These are phyloP conservation scores for Acacia confusa DNA, from an alignment of 306 rosid species.

Conservation along the genomic window DNA sequence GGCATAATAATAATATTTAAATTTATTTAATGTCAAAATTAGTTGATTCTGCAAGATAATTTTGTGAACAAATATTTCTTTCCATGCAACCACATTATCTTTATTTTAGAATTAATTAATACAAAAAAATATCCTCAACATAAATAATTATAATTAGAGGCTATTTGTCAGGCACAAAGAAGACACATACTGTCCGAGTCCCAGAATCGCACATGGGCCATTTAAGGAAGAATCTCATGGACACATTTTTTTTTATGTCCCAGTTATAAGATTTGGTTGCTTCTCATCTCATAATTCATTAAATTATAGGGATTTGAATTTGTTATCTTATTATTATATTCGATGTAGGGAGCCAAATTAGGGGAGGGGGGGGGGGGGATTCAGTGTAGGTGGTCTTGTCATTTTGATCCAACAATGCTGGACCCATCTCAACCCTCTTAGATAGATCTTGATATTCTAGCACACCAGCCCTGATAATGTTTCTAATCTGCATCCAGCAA, in stretches of 20 bases:
- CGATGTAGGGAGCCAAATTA: background rate
- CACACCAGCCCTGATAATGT: too few relatives aligned
- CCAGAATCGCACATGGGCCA: constrained; percentile 51
- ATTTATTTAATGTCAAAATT: background rate
- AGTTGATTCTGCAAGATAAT: background rate
- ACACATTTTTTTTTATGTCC: background rate
- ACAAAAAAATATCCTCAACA: background rate
- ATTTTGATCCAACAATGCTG: constrained; percentile 21
- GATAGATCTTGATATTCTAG: constrained; percentile 15
- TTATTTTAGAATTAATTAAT: constrained; percentile 18
- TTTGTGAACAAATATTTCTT: background rate
- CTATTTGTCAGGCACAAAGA: constrained; percentile 16
- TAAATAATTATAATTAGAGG: background rate
- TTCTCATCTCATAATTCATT: background rate
- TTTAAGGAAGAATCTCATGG: constrained; percentile 40
- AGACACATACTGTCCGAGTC: constrained; percentile 20
- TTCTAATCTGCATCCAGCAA: too few relatives aligned
- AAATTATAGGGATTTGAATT: background rate
- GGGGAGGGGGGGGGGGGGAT: too few relatives aligned
- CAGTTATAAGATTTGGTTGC: background rate
- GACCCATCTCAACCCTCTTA: constrained; percentile 39
- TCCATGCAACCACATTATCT: background rate
- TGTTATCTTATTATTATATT: constrained; percentile 12
- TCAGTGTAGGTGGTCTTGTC: constrained; percentile 30
- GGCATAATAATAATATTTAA: background rate